Base-by-base conservation (phyloP, 148 eudicot species). In the Silene conica region DNA sequence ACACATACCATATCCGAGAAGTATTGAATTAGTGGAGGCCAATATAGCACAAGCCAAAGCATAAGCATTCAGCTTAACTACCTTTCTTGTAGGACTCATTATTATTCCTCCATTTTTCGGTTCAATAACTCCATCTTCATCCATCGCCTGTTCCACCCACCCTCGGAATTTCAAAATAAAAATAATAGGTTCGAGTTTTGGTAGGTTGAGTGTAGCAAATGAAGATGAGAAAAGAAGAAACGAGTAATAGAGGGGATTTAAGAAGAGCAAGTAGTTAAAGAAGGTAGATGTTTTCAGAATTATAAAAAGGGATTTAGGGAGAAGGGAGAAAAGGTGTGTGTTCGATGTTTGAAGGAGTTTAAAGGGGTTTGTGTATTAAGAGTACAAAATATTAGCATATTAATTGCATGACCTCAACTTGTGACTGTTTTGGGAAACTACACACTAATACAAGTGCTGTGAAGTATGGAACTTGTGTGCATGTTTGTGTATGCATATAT, bases 11-110 rank as follows among this genome's bases (percentile, higher is more conserved):
- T 92, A 92, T 20, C 97, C 97, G 68, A 92, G 82, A 14, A 92
- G 86, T 72, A 89, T 87, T 58, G 97, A 92, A 62, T 89, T 92
- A 54, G 97, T 87, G 5, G 97, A 92, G 38, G 97, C 97, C 80
- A 92, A 76, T 16, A 89, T 10, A 22, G 95, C 97, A 76, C 91
- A 92, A 14, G 81, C 83, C 15, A 92, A 84, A 8, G 95, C 97
- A 69, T 85, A 89, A 28, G 52, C 87, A 80, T 92, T 92, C 18
- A 80, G 64, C 52, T 75, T 80, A 34, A 52, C 70, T 31, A 31
- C 56, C 78, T 76, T 21, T 70, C 34, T 71, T 25, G 69, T 65
- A 12, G 73, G 56, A 48, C 50, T 20, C 12, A 4, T n/a, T n/a
- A n/a, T n/a, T n/a, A n/a, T 1, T 13, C 22, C 26, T 61, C 64